Evolutionary conservation across 495 filamentous ascomycete species (phyloP).

Genomic region (Annulohypoxylon bovei): DNA sequence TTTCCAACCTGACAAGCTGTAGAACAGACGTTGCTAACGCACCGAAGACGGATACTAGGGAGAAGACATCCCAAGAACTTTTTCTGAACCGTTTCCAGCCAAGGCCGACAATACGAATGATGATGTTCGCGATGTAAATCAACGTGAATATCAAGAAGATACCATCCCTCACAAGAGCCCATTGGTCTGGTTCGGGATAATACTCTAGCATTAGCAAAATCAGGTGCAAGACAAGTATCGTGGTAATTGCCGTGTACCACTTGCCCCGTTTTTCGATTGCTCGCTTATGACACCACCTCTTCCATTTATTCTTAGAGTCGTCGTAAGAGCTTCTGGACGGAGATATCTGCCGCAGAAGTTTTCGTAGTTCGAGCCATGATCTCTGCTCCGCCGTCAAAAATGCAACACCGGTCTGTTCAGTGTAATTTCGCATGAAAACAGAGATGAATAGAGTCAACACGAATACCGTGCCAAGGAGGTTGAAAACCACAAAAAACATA

Average conservation of each 20-base stretch:
- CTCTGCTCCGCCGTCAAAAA: constrained; percentile 96
- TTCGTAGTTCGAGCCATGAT: constrained; percentile 95
- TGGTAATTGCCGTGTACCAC: constrained; percentile 87
- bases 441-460: constrained; percentile 98
- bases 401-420: constrained; percentile 96
- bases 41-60: constrained; percentile 84
- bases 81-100: constrained; percentile 92
- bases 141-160: constrained; percentile 87
- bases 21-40: constrained; percentile 81
- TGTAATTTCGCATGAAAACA: constrained; percentile 99
- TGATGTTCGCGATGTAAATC: constrained; percentile 84
- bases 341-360: constrained; percentile 90
- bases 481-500: constrained; percentile 95
- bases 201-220: constrained; percentile 86
- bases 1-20: constrained; percentile 63
- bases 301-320: constrained; percentile 77
- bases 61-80: constrained; percentile 96
- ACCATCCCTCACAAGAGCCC: constrained; percentile 74
- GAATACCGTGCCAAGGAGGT: constrained; percentile 95
- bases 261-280: constrained; percentile 93
- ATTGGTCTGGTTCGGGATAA: constrained; percentile 73
- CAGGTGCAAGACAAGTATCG: constrained; percentile 82
- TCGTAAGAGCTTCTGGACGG: constrained; percentile 88
- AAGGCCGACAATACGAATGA: constrained; percentile 85
- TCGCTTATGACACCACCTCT: constrained; percentile 91